Percentiles rank a stretch among this genome's conserved stretches.
Conservation (phyloP, 2,329 filamentous ascomycete genomes). For the Colletotrichum eremochloae region DNA sequence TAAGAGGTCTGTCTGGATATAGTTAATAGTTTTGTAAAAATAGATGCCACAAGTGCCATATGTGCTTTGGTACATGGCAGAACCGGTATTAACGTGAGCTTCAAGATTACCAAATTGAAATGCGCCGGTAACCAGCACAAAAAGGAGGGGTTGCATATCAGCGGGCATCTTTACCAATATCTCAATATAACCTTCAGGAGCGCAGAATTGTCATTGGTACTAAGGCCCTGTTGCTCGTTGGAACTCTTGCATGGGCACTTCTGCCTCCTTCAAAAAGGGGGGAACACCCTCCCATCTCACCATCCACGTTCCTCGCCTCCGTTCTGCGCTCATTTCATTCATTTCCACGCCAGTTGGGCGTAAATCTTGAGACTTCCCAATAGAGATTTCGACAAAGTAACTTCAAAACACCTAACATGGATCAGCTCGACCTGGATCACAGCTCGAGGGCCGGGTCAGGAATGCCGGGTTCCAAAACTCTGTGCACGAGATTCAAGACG, state of each 20-base stretch:
- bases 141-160: not conserved
- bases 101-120: not conserved
- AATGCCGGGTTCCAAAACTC: too few species aligned
- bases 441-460: too few species aligned
- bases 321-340: not conserved
- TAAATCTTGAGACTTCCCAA: too few species aligned
- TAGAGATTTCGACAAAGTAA: too few species aligned
- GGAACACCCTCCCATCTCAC: not conserved
- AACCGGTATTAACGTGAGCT: not conserved
- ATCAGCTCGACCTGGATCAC: too few species aligned
- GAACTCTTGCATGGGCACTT: not conserved
- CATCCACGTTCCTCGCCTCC: not conserved
- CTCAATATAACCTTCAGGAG: not conserved
- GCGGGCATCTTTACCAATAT: not conserved
- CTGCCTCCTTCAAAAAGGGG: not conserved
- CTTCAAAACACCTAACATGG: too few species aligned
- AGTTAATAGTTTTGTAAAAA: not conserved
- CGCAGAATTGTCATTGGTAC: not conserved
- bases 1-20: not conserved
- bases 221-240: not conserved
- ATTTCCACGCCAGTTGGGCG: not conserved
- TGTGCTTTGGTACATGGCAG: not conserved
- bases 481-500: too few species aligned
- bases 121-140: not conserved
- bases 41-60: not conserved